Percentiles rank a stretch among this genome's conserved stretches.
Evolutionary conservation across 163 green algal genomes (phyloP).

Genomic region (Chlamydomonas reinhardtii): DNA sequence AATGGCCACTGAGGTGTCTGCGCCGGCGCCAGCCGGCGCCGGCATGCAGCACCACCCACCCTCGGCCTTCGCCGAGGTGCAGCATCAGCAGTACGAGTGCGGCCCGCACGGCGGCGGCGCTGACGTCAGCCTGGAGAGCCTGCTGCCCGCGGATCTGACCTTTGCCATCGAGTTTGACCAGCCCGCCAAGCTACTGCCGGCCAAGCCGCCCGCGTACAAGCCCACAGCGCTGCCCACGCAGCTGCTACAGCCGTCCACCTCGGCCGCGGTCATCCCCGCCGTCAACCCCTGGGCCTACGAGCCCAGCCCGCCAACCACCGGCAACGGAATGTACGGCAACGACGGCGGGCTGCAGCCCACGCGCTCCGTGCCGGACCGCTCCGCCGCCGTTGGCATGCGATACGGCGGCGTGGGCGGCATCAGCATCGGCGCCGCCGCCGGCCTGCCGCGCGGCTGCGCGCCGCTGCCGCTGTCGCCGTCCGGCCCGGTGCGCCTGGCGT

Average conservation of each 20-base stretch:
- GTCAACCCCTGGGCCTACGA: slow-evolving; percentile 45
- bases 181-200: not conserved
- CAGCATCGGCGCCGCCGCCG: not conserved
- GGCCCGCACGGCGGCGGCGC: too few species aligned
- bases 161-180: slow-evolving; percentile 43
- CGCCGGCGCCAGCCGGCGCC: too few species aligned
- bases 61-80: slow-evolving; percentile 39
- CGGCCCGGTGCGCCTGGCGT: not conserved
- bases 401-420: not conserved
- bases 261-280: slow-evolving; percentile 26
- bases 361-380: slow-evolving; percentile 27
- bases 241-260: slow-evolving; percentile 36
- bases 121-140: slow-evolving; percentile 11
- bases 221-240: slow-evolving; percentile 40
- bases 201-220: slow-evolving; percentile 42
- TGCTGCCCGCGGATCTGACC: slow-evolving; percentile 43
- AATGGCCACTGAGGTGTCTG: too few species aligned
- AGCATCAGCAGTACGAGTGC: not conserved
- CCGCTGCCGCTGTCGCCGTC: not conserved
- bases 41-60: not conserved
- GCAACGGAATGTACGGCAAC: too few species aligned
- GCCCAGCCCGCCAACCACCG: not conserved
- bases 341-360: not conserved
- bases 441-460: not conserved
- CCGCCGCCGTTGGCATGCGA: not conserved